phyloP scores from a whole-genome alignment of 2,329 filamentous ascomycete species.

The Neonectria faginata region DNA sequence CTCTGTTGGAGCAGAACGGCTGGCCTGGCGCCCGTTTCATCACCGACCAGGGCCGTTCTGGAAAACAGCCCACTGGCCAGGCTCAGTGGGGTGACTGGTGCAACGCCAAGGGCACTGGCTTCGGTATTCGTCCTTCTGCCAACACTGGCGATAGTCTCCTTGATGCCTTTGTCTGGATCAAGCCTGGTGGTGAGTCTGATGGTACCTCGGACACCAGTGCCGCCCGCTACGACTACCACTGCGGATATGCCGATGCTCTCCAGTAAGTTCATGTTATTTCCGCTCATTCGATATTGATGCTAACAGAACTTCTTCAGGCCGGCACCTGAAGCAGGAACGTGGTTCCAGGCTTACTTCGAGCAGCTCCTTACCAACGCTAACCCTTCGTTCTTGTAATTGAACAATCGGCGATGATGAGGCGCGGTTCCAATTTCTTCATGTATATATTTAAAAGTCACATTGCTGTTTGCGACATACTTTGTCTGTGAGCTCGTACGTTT shows the following conservation, averaged over 20 bases:
- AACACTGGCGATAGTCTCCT: conserved; percentile 68
- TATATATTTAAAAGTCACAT: conserved; percentile 3
- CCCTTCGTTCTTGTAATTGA: conserved; percentile 56
- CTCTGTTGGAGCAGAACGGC: conserved; percentile 64
- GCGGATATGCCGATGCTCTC: conserved; percentile 65
- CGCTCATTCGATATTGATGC: accelerated
- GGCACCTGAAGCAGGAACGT: conserved; percentile 76
- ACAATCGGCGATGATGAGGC: not conserved
- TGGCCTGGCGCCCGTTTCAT: conserved; percentile 61
- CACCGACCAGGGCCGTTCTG: conserved; percentile 64
- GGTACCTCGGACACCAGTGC: conserved; percentile 62
- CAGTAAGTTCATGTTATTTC: conserved; percentile 26
- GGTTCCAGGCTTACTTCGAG: conserved; percentile 73
- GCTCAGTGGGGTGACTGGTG: conserved; percentile 75
- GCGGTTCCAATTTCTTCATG: not conserved
- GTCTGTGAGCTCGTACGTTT: accelerated
- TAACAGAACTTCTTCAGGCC: conserved; percentile 57
- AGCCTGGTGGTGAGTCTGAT: conserved; percentile 72
- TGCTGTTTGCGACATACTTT: not conserved
- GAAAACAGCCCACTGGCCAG: conserved; percentile 72
- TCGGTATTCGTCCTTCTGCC: conserved; percentile 72
- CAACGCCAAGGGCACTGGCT: conserved; percentile 72
- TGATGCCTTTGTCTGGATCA: conserved; percentile 78
- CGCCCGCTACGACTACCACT: conserved; percentile 54
- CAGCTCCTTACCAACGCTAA: conserved; percentile 67